These are phyloP conservation scores for Diutina mesorugosa DNA, from an alignment of 1,139 yeast genomes.

Conservation along the genomic window DNA sequence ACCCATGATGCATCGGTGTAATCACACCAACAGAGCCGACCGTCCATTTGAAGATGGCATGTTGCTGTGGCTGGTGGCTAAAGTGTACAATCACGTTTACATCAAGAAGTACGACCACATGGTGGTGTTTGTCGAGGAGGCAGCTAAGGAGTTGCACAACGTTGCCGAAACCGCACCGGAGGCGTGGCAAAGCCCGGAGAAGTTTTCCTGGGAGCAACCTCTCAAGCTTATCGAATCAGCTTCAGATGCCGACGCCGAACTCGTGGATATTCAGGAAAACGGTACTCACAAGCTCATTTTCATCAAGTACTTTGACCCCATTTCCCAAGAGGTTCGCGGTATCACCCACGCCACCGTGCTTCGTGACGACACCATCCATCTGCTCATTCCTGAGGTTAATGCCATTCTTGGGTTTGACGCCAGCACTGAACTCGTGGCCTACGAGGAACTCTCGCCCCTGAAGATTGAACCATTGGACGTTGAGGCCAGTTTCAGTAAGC, in stretches of 20 bases:
- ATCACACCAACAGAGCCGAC: slow-evolving; percentile 61
- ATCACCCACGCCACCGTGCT: slow-evolving; percentile 48
- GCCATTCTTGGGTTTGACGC: slow-evolving; percentile 31
- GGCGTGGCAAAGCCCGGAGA: slow-evolving; percentile 9
- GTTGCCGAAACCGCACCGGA: slow-evolving; percentile 8
- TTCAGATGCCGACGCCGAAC: neutral
- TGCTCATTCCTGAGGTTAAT: slow-evolving; percentile 30
- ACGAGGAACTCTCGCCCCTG: slow-evolving; percentile 62
- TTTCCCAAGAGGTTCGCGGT: slow-evolving; percentile 42
- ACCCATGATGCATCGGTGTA: slow-evolving; percentile 57
- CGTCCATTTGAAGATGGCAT: slow-evolving; percentile 28
- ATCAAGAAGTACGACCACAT: slow-evolving; percentile 30
- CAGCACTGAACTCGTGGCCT: slow-evolving; percentile 27
- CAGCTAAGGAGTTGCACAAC: slow-evolving; percentile 18
- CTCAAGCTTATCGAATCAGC: slow-evolving; percentile 5
- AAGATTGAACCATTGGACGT: slow-evolving; percentile 40
- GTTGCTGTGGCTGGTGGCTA: slow-evolving; percentile 16
- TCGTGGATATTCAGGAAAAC: neutral
- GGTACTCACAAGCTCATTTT: slow-evolving; percentile 34
- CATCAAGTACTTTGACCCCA: slow-evolving; percentile 57
- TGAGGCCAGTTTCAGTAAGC: slow-evolving; percentile 37
- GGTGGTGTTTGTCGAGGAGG: slow-evolving; percentile 36
- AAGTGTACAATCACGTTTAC: slow-evolving; percentile 28
- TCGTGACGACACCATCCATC: slow-evolving; percentile 33
- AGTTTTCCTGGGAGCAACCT: slow-evolving; percentile 12